These are phyloP conservation scores for Noccaea caerulescens DNA, from an alignment of 345 rosid genomes.

Conservation along the genomic window DNA sequence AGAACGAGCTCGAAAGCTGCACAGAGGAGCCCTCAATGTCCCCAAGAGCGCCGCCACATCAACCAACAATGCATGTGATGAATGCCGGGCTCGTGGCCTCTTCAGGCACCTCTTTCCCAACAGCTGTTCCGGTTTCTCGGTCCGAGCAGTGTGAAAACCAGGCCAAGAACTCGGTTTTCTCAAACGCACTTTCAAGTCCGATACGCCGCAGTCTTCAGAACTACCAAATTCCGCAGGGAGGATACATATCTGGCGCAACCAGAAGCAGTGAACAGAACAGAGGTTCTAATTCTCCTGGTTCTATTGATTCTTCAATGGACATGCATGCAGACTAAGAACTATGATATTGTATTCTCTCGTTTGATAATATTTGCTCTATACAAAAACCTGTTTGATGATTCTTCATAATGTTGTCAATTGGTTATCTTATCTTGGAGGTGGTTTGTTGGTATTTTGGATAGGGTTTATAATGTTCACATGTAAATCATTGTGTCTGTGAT, in stretches of 20 bases:
- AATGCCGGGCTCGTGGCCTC: slow-evolving; percentile 52
- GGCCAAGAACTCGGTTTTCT: slow-evolving; percentile 75
- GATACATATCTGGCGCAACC: slow-evolving; percentile 54
- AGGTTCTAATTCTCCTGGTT: slow-evolving; percentile 64
- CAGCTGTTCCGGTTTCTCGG: slow-evolving; percentile 52
- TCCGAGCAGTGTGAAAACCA: slow-evolving; percentile 73
- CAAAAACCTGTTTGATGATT: slow-evolving; percentile 32
- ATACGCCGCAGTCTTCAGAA: slow-evolving; percentile 71
- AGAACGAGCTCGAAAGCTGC: slow-evolving; percentile 62
- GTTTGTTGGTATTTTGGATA: too few relatives aligned
- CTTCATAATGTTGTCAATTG: slow-evolving; percentile 33
- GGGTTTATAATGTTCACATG: too few relatives aligned
- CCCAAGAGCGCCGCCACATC: slow-evolving; percentile 59
- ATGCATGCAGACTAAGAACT: slow-evolving; percentile 66
- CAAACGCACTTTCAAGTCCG: slow-evolving; percentile 85
- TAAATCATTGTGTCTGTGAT: too few relatives aligned
- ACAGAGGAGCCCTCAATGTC: slow-evolving; percentile 65
- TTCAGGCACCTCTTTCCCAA: slow-evolving; percentile 64
- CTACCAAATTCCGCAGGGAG: slow-evolving; percentile 73
- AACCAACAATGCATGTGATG: slow-evolving; percentile 51
- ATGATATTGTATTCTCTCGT: slow-evolving; percentile 16
- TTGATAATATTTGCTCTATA: slow-evolving; percentile 38
- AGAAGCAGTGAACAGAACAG: slow-evolving; percentile 56
- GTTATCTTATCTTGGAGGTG: background rate
- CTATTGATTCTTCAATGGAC: slow-evolving; percentile 88